A percentile compares a stretch with the other conserved stretches of the same genome.
Evolutionary conservation across 2,329 filamentous ascomycete genomes (phyloP).

Genomic region (Aspergillus pseudoterreus): DNA sequence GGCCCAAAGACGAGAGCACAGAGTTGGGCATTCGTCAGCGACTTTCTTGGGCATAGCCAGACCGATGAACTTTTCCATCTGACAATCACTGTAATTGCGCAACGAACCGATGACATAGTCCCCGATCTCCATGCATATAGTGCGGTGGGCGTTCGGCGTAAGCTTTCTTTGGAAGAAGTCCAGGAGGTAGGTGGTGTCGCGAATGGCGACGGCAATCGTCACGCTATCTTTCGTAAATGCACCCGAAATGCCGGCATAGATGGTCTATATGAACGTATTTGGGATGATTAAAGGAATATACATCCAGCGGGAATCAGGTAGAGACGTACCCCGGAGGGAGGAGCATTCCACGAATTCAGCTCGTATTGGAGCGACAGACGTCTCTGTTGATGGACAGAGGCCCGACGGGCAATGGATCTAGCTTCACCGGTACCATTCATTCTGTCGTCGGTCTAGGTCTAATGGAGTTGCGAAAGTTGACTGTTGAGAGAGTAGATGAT

Average conservation of each 20-base stretch:
- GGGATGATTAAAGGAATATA: neutral
- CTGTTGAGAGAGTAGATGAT: neutral
- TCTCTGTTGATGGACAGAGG: conserved; percentile 32
- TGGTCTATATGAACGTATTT: conserved; percentile 25
- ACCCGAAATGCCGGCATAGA: conserved; percentile 41
- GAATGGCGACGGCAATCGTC: conserved; percentile 64
- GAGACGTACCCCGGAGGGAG: conserved; percentile 35
- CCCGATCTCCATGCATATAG: conserved; percentile 47
- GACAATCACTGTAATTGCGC: conserved; percentile 58
- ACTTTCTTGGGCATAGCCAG: conserved; percentile 64
- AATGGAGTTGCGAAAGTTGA: neutral
- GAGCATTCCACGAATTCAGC: conserved; percentile 33
- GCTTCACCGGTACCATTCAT: conserved; percentile 3
- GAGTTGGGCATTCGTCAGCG: conserved; percentile 57
- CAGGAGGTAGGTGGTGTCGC: conserved; percentile 70
- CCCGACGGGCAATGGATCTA: conserved; percentile 22
- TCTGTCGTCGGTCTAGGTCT: neutral
- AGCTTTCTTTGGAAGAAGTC: conserved; percentile 67
- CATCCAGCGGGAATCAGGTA: neutral
- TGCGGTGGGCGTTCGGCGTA: conserved; percentile 39
- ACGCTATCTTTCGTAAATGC: conserved; percentile 41
- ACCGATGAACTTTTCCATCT: conserved; percentile 71
- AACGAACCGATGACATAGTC: conserved; percentile 59
- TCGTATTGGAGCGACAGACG: conserved; percentile 28
- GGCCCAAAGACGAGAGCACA: conserved; percentile 70